Percentiles rank a stretch among this genome's conserved stretches.
Evolutionary conservation across 495 filamentous ascomycete genomes (phyloP).

Genomic region (Hyaloscypha variabilis): DNA sequence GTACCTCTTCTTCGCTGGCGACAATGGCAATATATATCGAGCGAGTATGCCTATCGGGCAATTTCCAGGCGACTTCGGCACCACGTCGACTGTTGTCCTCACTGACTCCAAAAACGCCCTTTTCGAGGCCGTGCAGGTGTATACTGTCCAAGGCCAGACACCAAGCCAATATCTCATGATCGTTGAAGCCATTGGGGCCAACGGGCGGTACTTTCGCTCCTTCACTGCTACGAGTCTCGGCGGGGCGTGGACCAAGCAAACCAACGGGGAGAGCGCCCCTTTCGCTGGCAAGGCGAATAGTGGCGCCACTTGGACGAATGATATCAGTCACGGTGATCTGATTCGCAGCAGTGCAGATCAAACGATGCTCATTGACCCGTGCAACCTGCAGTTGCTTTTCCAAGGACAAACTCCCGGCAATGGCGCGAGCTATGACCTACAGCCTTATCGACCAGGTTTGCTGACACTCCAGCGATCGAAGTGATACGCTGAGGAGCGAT

Average conservation of each 20-base stretch:
- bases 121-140: conserved; percentile 67
- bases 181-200: conserved; percentile 58
- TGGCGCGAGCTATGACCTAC: conserved; percentile 40
- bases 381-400: conserved; percentile 62
- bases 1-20: conserved; percentile 68
- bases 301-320: conserved; percentile 63
- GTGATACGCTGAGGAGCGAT: too few relatives aligned
- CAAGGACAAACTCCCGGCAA: conserved; percentile 48
- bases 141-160: conserved; percentile 56
- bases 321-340: conserved; percentile 65
- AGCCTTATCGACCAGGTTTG: conserved; percentile 56
- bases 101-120: conserved; percentile 55
- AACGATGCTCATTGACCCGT: conserved; percentile 56
- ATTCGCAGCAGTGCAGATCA: conserved; percentile 56
- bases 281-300: conserved; percentile 67
- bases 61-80: conserved; percentile 63
- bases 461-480: conserved; percentile 43
- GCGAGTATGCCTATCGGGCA: conserved; percentile 57
- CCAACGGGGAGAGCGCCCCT: conserved; percentile 50
- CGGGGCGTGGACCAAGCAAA: conserved; percentile 57
- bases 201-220: conserved; percentile 66
- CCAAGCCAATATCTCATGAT: conserved; percentile 63
- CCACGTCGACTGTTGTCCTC: conserved; percentile 46
- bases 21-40: conserved; percentile 67
- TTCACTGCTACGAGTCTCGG: conserved; percentile 56